These are phyloP conservation scores for Cyberlindnera saturnus DNA, from an alignment of 805 yeast species.

Conservation along the genomic window DNA sequence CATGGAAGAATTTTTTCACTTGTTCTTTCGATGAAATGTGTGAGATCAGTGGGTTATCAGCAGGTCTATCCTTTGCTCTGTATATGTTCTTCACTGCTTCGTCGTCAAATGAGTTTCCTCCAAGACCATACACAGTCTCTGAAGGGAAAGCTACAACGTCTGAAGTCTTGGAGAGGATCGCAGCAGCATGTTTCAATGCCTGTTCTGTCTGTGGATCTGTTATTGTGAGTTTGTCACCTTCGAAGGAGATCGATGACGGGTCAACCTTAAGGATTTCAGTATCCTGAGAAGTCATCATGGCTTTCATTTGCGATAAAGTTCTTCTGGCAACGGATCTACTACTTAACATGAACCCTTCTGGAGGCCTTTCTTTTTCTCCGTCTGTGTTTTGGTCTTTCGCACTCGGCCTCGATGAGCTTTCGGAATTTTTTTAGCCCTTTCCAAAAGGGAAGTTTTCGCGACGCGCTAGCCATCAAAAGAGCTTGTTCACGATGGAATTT, in stretches of 20 bases:
- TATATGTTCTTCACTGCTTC: constrained; percentile 73
- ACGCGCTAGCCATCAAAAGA: too few species aligned
- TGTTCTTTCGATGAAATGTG: constrained; percentile 80
- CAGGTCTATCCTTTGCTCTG: constrained; percentile 86
- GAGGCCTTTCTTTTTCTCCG: too few species aligned
- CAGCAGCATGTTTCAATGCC: constrained; percentile 54
- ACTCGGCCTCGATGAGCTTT: too few species aligned
- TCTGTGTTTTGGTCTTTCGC: too few species aligned
- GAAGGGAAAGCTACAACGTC: constrained; percentile 90
- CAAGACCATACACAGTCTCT: constrained; percentile 95
- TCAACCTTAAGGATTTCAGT: constrained; percentile 20
- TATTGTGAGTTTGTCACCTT: constrained; percentile 32
- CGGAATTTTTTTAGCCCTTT: too few species aligned
- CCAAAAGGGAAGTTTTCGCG: too few species aligned
- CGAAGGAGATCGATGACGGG: constrained; percentile 16
- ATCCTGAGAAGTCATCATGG: not conserved
- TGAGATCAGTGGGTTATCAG: constrained; percentile 90
- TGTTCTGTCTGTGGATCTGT: constrained; percentile 45
- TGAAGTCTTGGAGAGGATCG: constrained; percentile 40
- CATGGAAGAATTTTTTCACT: constrained; percentile 49
- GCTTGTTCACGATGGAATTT: too few species aligned
- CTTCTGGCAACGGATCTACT: too few species aligned
- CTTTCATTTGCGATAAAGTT: too few species aligned
- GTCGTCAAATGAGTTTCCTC: constrained; percentile 76
- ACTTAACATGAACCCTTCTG: too few species aligned